Percentiles rank a stretch among this genome's conserved stretches.
These are phyloP conservation scores for Medicago arabica DNA, from an alignment of 306 rosid genomes.

Conservation along the genomic window DNA sequence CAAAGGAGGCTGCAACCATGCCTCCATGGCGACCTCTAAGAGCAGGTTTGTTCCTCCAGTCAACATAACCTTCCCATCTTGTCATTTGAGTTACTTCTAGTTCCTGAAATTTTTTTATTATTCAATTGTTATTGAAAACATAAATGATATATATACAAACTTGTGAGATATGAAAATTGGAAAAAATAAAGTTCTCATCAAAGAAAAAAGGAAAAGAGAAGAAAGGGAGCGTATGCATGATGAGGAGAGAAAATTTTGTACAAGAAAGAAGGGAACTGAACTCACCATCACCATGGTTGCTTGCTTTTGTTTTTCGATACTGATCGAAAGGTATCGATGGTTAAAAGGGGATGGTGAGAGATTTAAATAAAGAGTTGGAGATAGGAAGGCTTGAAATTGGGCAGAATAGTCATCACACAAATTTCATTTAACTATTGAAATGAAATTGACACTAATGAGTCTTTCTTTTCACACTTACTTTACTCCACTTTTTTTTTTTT, in stretches of 20 bases:
- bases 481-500: too few species aligned
- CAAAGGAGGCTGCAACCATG: conserved; percentile 85
- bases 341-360: conserved; percentile 42
- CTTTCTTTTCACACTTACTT: conserved; percentile 29
- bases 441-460: conserved; percentile 47
- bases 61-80: conserved; percentile 88
- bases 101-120: conserved; percentile 44
- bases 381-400: conserved; percentile 28
- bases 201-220: background rate
- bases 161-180: background rate
- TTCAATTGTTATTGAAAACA: background rate
- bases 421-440: conserved; percentile 15
- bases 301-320: background rate
- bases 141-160: background rate
- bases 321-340: conserved; percentile 33
- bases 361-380: conserved; percentile 48
- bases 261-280: background rate
- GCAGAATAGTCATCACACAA: conserved; percentile 50
- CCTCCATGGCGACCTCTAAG: conserved; percentile 82
- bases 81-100: conserved; percentile 47
- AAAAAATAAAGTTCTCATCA: background rate
- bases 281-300: conserved; percentile 49
- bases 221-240: background rate
- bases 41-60: conserved; percentile 84
- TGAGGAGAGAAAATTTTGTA: background rate